Evolutionary conservation across 78 protist species (phyloP), one percentile per base, ranked within the genome.

Genomic region (Bigelowiella natans): DNA sequence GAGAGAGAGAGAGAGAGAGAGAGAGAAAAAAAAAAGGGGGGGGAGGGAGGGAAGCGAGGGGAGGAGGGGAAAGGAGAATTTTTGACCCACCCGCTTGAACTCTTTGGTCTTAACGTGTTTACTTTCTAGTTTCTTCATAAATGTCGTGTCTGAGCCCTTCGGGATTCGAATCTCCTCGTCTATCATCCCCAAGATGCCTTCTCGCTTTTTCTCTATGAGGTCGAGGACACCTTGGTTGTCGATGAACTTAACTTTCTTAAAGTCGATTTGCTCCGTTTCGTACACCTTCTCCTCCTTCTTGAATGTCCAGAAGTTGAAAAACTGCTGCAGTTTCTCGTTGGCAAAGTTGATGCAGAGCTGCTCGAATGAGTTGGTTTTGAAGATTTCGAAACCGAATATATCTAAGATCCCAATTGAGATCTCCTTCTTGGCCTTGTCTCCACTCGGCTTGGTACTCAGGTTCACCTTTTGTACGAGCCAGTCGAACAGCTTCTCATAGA

Each of bases 261-360:
- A 51, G 18, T 51, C 73, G 18, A 51, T 51, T 18, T 51, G 7
- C 73, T 51, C 73, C 73, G 73, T 26, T 18, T 51, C 73, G 86
- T 83, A 83, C 38, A 83, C 29, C 86, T 83, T 83, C 64, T 89
- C 86, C 11, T 93, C 94, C 91, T 39, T 90, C 88, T 92, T 92
- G 93, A 97, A 97, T 96, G 97, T 97, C 95, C 95, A 97, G 94
- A 93, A 92, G 96, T 97, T 97, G 97, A 97, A 97, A 93, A 96
- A 95, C 93, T 97, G 98, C 93, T 97, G 99, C 88, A 97, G 95
- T 90, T 94, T 96, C 92, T 97, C 99, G 89, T 97, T 97, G 92
- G 98, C 96, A 92, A 90, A 96, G 94, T 97, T 97, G 95, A 96
- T 96, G 90, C 95, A 94, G 85, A 93, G 87, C 36, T 92, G 90